Conservation (phyloP, 164 flowering plant species). For the Chloranthus sessilifolius region DNA sequence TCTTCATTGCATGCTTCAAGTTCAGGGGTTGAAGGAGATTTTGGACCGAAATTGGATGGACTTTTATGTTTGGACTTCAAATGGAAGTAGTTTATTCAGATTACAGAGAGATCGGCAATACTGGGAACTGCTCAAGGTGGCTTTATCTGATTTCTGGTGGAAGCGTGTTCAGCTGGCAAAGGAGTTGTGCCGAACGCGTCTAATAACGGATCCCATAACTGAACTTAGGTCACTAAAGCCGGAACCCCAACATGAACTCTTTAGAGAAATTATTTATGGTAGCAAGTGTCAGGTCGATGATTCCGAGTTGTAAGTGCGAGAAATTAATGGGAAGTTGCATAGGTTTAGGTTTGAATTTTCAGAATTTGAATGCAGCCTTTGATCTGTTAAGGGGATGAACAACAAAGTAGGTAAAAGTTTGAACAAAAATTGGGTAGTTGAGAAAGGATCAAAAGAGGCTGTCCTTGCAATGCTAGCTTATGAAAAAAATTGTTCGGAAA, state of each 20-base stretch:
- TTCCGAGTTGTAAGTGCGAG: slow-evolving; percentile 37
- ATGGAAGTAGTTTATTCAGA: slow-evolving; percentile 61
- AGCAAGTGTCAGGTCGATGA: slow-evolving; percentile 40
- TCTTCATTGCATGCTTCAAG: slow-evolving; percentile 55
- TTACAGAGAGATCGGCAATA: slow-evolving; percentile 40
- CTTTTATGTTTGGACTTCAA: slow-evolving; percentile 61
- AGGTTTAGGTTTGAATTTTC: no score
- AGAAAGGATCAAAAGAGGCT: no score
- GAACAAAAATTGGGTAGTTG: no score
- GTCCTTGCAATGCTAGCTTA: no score
- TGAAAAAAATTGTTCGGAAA: no score
- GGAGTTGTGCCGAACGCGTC: slow-evolving; percentile 35
- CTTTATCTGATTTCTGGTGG: slow-evolving; percentile 71
- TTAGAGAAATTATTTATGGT: slow-evolving; percentile 27
- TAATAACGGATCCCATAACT: slow-evolving; percentile 7
- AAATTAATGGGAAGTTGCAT: slow-evolving; percentile 40
- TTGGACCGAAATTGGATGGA: slow-evolving; percentile 71
- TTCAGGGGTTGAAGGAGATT: slow-evolving; percentile 73
- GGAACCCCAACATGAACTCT: slow-evolving; percentile 32
- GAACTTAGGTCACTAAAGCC: slow-evolving; percentile 21
- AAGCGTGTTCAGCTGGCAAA: slow-evolving; percentile 58
- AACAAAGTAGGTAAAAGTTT: no score
- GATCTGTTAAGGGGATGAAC: no score
- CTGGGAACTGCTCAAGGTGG: slow-evolving; percentile 42
- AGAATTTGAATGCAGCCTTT: no score